These are phyloP conservation scores for Aspergillus ustus DNA, from an alignment of 2,329 filamentous ascomycete species.

Conservation along the genomic window DNA sequence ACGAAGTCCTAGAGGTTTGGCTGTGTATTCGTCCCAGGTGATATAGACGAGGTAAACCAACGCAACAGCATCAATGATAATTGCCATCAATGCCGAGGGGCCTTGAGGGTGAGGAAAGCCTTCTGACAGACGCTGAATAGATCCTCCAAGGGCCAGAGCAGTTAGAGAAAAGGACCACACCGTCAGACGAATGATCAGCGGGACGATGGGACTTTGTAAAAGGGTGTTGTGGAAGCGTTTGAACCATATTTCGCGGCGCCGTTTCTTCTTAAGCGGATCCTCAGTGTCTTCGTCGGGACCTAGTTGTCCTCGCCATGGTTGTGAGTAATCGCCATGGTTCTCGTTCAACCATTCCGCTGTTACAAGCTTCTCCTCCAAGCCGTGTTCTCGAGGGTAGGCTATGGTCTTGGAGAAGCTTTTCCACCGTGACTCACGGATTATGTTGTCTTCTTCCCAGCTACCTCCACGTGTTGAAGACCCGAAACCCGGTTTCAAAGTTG, in stretches of 20 bases:
- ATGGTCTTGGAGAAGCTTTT: conserved; percentile 49
- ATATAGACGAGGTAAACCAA: conserved; percentile 91
- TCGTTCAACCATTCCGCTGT: conserved; percentile 51
- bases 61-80: conserved; percentile 85
- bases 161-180: conserved; percentile 83
- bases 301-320: conserved; percentile 57
- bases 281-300: conserved; percentile 57
- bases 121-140: conserved; percentile 69
- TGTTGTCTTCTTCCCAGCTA: conserved; percentile 13
- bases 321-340: conserved; percentile 50
- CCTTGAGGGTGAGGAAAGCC: conserved; percentile 59
- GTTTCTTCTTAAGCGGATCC: conserved; percentile 53
- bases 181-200: conserved; percentile 78
- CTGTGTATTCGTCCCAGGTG: conserved; percentile 94
- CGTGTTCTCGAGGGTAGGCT: conserved; percentile 46
- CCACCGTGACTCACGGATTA: conserved; percentile 51
- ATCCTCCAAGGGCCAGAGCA: conserved; percentile 76
- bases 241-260: conserved; percentile 57
- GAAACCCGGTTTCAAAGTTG: conserved; percentile 31
- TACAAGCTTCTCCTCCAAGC: conserved; percentile 46
- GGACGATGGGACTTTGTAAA: conserved; percentile 82
- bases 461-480: conserved; percentile 14
- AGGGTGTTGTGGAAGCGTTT: conserved; percentile 70
- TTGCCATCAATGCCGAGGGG: conserved; percentile 83
- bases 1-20: conserved; percentile 86